Conservation (phyloP, 2,329 filamentous ascomycete genomes). For the Cercospora citrullina region DNA sequence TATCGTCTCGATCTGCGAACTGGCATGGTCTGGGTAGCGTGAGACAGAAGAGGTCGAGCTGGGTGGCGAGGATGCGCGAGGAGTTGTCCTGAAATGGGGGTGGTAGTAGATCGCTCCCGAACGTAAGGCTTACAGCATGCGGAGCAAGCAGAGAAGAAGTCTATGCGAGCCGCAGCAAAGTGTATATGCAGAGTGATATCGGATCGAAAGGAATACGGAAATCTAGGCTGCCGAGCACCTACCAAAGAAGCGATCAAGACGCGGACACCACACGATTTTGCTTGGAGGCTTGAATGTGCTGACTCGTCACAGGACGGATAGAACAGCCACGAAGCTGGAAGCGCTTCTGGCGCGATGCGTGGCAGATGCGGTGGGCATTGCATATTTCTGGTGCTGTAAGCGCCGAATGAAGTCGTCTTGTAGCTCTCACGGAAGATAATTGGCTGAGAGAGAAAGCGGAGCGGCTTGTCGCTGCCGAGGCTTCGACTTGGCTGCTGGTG, state of each 20-base stretch:
- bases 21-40: conserved; percentile 22
- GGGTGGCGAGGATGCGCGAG: not conserved
- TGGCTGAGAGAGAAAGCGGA: conserved; percentile 13
- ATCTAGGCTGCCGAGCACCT: conserved; percentile 17
- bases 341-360: conserved; percentile 16
- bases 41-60: conserved; percentile 6
- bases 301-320: conserved; percentile 20
- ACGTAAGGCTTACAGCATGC: not conserved
- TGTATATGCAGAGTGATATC: conserved; percentile 25
- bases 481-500: conserved; percentile 11
- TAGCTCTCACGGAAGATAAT: conserved; percentile 4
- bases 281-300: conserved; percentile 14
- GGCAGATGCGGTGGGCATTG: conserved; percentile 26
- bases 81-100: not conserved
- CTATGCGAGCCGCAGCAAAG: not conserved
- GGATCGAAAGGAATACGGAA: conserved; percentile 16
- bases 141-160: not conserved
- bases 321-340: conserved; percentile 11
- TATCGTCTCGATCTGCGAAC: conserved; percentile 16
- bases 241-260: conserved; percentile 17
- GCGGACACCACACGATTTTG: conserved; percentile 1
- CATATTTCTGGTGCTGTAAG: conserved; percentile 25
- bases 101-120: conserved; percentile 6
- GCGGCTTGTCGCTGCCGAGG: conserved; percentile 9
- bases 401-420: conserved; percentile 28